phyloP scores from a whole-genome alignment of 805 yeast species.

The Pichia manshurica region DNA sequence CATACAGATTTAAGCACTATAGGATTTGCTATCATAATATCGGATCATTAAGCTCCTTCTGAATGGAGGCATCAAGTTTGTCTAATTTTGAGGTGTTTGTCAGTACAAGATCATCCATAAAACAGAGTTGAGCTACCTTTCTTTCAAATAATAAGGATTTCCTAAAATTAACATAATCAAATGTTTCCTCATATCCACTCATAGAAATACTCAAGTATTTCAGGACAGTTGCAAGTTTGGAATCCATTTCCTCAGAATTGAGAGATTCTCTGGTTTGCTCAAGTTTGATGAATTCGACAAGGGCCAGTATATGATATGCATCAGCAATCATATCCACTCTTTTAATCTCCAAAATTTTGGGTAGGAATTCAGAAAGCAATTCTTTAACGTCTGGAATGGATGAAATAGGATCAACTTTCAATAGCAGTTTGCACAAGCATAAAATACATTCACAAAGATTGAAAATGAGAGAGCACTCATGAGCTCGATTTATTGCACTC shows the following conservation, averaged over 20 bases:
- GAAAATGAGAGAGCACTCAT: constrained; percentile 39
- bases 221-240: constrained; percentile 29
- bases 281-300: constrained; percentile 17
- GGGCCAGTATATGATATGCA: constrained; percentile 32
- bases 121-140: constrained; percentile 28
- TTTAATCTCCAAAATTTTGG: constrained; percentile 38
- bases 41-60: background rate
- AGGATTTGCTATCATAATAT: too few relatives aligned
- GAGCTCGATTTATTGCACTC: constrained; percentile 45
- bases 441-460: constrained; percentile 43
- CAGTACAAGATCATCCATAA: background rate
- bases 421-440: constrained; percentile 40
- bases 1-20: too few relatives aligned
- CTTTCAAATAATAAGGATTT: constrained; percentile 37
- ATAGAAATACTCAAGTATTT: constrained; percentile 39
- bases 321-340: constrained; percentile 36
- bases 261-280: background rate
- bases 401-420: constrained; percentile 28
- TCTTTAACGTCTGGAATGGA: constrained; percentile 36
- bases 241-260: constrained; percentile 1
- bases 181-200: constrained; percentile 37
- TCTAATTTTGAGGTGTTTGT: background rate
- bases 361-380: constrained; percentile 38
- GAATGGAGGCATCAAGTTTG: background rate
- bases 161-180: constrained; percentile 35